These are phyloP conservation scores for Candida pseudoglaebosa DNA, from an alignment of 805 yeast genomes.

Conservation along the genomic window DNA sequence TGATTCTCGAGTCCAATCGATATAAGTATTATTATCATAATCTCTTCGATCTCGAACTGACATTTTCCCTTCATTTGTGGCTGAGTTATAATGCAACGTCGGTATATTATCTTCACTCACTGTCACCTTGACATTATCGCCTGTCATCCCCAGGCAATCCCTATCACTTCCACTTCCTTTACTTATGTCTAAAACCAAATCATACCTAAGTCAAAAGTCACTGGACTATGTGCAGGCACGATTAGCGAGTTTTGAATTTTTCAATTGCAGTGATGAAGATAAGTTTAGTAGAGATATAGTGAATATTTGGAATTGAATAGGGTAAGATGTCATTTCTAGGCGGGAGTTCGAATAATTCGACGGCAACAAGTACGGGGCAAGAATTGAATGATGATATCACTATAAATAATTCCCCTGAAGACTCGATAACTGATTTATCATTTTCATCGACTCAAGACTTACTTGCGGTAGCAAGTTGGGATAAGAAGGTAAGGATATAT, in stretches of 20 bases:
- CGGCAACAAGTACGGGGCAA: conserved; percentile 46
- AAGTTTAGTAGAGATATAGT: not conserved
- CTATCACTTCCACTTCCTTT: too few relatives aligned
- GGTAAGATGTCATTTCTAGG: conserved; percentile 35
- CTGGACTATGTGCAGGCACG: not conserved
- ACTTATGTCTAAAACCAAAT: too few relatives aligned
- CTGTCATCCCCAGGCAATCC: too few relatives aligned
- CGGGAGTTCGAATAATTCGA: conserved; percentile 14
- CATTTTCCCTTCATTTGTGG: not conserved
- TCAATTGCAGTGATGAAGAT: not conserved
- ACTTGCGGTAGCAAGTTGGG: conserved; percentile 88
- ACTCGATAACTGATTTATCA: conserved; percentile 75
- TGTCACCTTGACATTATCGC: conserved; percentile 1
- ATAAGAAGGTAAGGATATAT: conserved; percentile 87
- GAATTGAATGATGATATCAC: conserved; percentile 68
- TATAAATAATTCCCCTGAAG: conserved; percentile 83
- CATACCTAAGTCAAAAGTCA: not conserved
- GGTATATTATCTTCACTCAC: not conserved
- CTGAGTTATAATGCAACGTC: not conserved
- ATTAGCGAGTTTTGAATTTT: not conserved
- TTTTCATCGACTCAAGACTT: conserved; percentile 86
- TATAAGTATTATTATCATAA: conserved; percentile 40
- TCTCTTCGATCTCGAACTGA: conserved; percentile 3
- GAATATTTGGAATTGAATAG: not conserved
- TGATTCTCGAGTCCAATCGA: conserved; percentile 53